Evolutionary conservation across 2,329 filamentous ascomycete genomes (phyloP), one percentile per base, ranked within the genome.

Genomic region (Penicillium verrucosum): DNA sequence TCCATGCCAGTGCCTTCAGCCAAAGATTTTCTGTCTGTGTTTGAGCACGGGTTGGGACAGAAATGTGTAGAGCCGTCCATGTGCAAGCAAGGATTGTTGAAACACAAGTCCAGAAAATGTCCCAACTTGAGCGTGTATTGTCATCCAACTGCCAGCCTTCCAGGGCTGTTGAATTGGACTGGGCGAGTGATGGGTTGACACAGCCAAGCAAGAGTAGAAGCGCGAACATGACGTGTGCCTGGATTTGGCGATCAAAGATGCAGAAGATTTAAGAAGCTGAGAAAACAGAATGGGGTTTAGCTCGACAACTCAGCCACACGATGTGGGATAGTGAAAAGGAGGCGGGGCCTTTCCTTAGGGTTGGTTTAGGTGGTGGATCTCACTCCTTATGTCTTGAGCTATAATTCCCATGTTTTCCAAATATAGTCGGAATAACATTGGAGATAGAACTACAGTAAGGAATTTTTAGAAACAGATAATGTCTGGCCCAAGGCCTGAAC

Each of bases 61-160:
- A 16, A 14, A 55, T 14, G n/a, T 64, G 60, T 9, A 62, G 54
- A 4, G 45, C 27, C 10, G 62, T 59, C 56, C 59, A 65, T 21
- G 53, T 63, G 25, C 63, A 62, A 21, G 60, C 59, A 49, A 64
- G 41, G 4, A 65, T 62, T 41, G 51, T 57, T 10, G 56, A 51
- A 11, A 62, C 38, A 44, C 59, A 62, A 16, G 55, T 40, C 63
- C 61, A 60, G 16, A 65, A 16, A 29, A 65, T 65, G 16, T 60
- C 62, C 58, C 56, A 62, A 27, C 43, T 51, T 23, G 58, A 60
- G 12, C 60, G 56, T 25, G 37, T 44, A 23, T 51, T 53, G 16
- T 44, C 59, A 34, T 57, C 51, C 5, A 61, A 42, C 30, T 61
- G 53, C 58, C 57, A 60, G 32, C 53, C 36, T 23, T 51, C 36